Evolutionary conservation across 2,329 filamentous ascomycete genomes (phyloP).

Genomic region (Aspergillus melleus): DNA sequence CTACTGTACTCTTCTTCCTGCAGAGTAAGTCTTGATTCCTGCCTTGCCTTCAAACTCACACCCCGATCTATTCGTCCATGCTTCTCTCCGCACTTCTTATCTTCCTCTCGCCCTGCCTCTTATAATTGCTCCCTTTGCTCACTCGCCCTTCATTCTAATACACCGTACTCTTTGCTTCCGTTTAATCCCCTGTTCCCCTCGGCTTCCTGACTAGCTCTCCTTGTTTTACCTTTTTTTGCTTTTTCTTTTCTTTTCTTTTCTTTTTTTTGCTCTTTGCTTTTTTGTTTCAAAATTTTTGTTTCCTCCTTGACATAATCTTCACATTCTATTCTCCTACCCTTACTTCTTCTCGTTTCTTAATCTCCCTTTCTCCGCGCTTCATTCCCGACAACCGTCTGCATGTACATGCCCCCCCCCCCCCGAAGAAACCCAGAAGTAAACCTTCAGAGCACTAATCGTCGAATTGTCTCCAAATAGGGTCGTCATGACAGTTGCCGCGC

Average conservation of each 20-base stretch:
- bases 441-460: slow-evolving; percentile 12
- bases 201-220: neutral
- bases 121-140: slow-evolving; percentile 3
- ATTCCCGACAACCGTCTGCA: slow-evolving; percentile 2
- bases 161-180: neutral
- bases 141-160: slow-evolving; percentile 8
- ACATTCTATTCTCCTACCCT: neutral
- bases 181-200: slow-evolving; percentile 2
- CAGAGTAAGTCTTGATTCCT: slow-evolving; percentile 14
- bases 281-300: neutral
- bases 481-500: slow-evolving; percentile 39
- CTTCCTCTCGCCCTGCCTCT: slow-evolving; percentile 6
- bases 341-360: neutral
- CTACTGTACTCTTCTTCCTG: slow-evolving; percentile 12
- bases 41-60: neutral
- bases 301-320: neutral
- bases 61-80: slow-evolving; percentile 2
- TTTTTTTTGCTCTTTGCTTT: neutral
- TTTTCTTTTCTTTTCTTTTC: neutral
- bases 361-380: neutral
- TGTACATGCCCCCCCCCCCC: slow-evolving; percentile 6
- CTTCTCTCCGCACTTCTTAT: neutral
- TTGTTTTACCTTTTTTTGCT: neutral
- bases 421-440: neutral
- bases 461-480: slow-evolving; percentile 8